Base-by-base conservation (phyloP, 2,329 filamentous ascomycete genomes). In the Grosmannia clavigera region DNA sequence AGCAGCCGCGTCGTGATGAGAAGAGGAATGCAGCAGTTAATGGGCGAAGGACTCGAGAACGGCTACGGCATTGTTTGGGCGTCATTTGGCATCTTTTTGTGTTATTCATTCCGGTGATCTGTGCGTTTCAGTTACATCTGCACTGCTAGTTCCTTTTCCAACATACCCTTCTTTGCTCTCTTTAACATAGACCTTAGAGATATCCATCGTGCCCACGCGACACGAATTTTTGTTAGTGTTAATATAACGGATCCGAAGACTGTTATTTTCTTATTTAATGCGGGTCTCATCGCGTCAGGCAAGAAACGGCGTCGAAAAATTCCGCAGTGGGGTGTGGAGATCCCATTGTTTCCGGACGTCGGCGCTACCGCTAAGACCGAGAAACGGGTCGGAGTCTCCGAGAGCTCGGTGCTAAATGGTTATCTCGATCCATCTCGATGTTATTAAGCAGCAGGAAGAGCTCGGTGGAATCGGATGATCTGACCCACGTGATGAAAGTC, bases 151-250 rank as follows among this genome's bases (percentile, higher is more conserved):
- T 27, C 50, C 50, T 22, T 38, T 55, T 55, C 40, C 35, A 22
- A 38, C 53, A 56, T 56, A 56, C 55, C 55, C 55, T 57, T 57
- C 55, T 48, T 59, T 58, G 61, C 61, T 52, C 61, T 62, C 61
- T 31, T 62, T 62, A 35, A 55, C 9, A 60, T 60, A 63, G 62
- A 63, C 51, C 54, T 61, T 62, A 61, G 55, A 61, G 58, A 63
- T 63, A 62, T 63, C 62, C 62, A 59, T 38, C 56, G 60, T 55
- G 51, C 53, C 55, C n/a, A 35, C 54, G 27, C 29, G 5, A 22
- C 54, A 46, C 54, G 54, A n/a, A 46, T 53, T 53, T 22, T 52
- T n/a, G 29, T 57, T 16, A 52, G 10, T 55, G 22, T 51, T 50
- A 55, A 55, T 58, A n/a, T 56, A 56, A 56, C 31, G 54, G 54